Base-by-base conservation (phyloP, 1,284 basidiomycete genomes). In the Microbotryum silenes-acaulis region DNA sequence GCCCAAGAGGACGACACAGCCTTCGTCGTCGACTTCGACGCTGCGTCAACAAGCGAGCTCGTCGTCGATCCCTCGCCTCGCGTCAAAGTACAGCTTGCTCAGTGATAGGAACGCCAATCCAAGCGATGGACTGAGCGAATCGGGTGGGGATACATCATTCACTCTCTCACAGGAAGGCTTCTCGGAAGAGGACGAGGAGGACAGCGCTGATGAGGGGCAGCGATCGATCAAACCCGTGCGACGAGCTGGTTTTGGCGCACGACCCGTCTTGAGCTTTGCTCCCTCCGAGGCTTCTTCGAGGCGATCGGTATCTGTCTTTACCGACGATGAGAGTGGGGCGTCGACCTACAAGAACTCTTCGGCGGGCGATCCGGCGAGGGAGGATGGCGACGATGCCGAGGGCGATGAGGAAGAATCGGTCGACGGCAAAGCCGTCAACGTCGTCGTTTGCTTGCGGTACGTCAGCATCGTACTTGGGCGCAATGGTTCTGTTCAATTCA, bases 391-490 rank as follows among this genome's bases (percentile, higher is more conserved):
- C 25, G 45, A 51, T 18, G 56, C 47, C 8, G 51, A 59, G 54
- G 45, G 21, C 8, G 59, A 59, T 51, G 66, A 65, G 8, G 66
- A 54, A 20, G 61, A 67, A 2, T 63, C 56, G 1, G 51, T 44
- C 27, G 62, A 63, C 6, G 66, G 61, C 25, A 66, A 64, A 58
- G 37, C 51, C 51, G 52, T 64, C 59, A 67, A 70, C 33, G 68
- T 70, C 3, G 65, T 67, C 50, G 68, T 70, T 4, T 70, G 65
- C 46, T 45, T 70, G 16, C 57, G 68, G 66, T 70, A 16, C 29
- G 60, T 57, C 25, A 14, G n/a, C 8, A 18, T 16, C 45, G 3
- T 18, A 16, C 3, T 12, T 2, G 20, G 6, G 5, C 12, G 21
- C 18, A 1, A 29, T 3, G 23, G 21, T 9, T 31, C 45, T 9